Conservation (phyloP, 2,329 filamentous ascomycete genomes). For the Pestalotiopsis fici region DNA sequence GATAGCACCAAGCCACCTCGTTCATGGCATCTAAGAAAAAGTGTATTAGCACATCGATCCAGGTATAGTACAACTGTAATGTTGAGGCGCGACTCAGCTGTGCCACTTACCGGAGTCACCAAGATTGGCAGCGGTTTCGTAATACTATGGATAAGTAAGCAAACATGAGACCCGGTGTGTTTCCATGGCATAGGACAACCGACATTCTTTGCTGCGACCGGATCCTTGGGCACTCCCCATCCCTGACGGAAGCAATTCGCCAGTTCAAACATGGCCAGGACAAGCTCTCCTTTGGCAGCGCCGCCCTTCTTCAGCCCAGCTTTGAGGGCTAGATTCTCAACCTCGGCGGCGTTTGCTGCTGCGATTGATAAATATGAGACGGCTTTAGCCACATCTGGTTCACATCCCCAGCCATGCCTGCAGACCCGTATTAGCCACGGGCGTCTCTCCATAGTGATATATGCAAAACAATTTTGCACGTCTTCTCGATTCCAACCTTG, state of each 20-base stretch:
- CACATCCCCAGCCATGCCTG: conserved; percentile 92
- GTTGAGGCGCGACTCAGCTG: not conserved
- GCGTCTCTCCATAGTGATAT: not conserved
- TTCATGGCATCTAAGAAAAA: conserved; percentile 84
- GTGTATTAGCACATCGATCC: not conserved
- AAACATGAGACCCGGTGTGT: not conserved
- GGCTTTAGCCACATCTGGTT: conserved; percentile 69
- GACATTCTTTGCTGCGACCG: conserved; percentile 77
- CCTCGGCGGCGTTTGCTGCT: conserved; percentile 83
- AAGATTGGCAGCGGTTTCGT: conserved; percentile 94
- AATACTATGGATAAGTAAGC: conserved; percentile 64
- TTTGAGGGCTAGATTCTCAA: conserved; percentile 82
- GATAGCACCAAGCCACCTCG: conserved; percentile 92
- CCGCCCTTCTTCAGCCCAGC: conserved; percentile 92
- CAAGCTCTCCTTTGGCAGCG: conserved; percentile 91
- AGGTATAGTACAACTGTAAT: not conserved
- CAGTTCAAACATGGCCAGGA: conserved; percentile 94
- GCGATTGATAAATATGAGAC: conserved; percentile 85
- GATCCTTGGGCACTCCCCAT: conserved; percentile 87
- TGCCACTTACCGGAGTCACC: conserved; percentile 73
- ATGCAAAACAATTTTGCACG: not conserved
- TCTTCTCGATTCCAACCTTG: not conserved
- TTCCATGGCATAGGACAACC: conserved; percentile 24
- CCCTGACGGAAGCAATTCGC: conserved; percentile 91
- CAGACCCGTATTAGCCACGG: not conserved